A percentile compares a stretch with the other conserved stretches of the same genome.
These are phyloP conservation scores for Vanderwaltozyma polyspora DNA, from an alignment of 805 yeast species.

Conservation along the genomic window DNA sequence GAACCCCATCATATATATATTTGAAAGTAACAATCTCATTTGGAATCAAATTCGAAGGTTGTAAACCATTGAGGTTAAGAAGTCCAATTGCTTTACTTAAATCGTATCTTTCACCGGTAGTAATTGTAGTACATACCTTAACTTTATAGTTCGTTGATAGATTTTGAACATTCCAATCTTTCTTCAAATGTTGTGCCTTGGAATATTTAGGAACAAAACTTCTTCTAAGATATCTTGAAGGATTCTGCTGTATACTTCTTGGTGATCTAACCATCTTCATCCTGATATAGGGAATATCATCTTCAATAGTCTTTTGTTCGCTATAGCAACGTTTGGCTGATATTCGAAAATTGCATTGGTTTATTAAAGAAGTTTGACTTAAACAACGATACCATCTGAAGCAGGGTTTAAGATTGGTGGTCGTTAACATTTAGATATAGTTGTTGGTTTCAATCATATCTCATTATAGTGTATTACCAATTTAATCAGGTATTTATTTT, in stretches of 20 bases:
- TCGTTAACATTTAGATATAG: too few species aligned
- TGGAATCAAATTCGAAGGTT: slow-evolving; percentile 40
- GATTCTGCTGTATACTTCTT: slow-evolving; percentile 7
- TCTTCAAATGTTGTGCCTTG: not conserved
- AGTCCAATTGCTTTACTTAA: slow-evolving; percentile 33
- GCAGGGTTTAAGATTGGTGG: too few species aligned
- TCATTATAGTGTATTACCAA: too few species aligned
- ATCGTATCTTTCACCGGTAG: slow-evolving; percentile 64
- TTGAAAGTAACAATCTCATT: slow-evolving; percentile 56
- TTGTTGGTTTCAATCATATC: too few species aligned
- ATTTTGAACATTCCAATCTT: not conserved
- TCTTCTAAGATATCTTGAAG: slow-evolving; percentile 12
- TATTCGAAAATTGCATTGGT: too few species aligned
- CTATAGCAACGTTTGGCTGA: not conserved
- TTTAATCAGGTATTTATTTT: too few species aligned
- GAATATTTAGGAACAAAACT: slow-evolving; percentile 8
- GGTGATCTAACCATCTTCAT: slow-evolving; percentile 10
- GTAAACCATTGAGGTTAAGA: slow-evolving; percentile 26
- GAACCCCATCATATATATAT: slow-evolving; percentile 26
- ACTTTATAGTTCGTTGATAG: slow-evolving; percentile 3
- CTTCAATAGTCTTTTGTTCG: not conserved
- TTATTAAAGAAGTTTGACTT: too few species aligned
- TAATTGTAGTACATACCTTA: slow-evolving; percentile 52
- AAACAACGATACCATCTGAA: too few species aligned
- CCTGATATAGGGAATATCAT: not conserved